Evolutionary conservation across 2,329 filamentous ascomycete species (phyloP).

Genomic region (Bertia moriformis): DNA sequence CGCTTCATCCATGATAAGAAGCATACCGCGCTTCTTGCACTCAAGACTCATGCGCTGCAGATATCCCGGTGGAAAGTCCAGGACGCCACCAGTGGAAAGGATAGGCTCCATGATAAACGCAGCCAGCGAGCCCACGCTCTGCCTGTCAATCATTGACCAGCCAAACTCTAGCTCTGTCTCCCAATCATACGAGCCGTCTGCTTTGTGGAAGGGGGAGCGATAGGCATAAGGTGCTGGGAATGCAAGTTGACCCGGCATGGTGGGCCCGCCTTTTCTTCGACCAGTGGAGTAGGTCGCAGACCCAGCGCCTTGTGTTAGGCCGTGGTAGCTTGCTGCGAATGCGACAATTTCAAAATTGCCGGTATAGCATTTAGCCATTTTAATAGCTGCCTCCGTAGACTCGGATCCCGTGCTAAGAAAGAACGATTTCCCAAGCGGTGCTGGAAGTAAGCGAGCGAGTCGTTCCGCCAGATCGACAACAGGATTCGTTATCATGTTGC

Average conservation of each 20-base stretch:
- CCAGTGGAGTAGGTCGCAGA: slow-evolving; percentile 38
- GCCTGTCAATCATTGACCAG: slow-evolving; percentile 43
- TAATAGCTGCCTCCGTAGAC: slow-evolving; percentile 46
- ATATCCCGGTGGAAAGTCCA: slow-evolving; percentile 42
- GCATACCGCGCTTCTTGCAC: slow-evolving; percentile 36
- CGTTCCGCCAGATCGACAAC: slow-evolving; percentile 37
- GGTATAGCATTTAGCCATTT: slow-evolving; percentile 47
- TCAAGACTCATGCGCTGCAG: slow-evolving; percentile 35
- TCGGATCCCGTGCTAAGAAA: slow-evolving; percentile 44
- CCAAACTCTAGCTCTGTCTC: slow-evolving; percentile 47
- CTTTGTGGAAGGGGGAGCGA: slow-evolving; percentile 41
- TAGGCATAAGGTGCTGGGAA: slow-evolving; percentile 47
- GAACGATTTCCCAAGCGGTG: slow-evolving; percentile 34
- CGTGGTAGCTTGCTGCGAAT: slow-evolving; percentile 43
- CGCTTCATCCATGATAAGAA: slow-evolving; percentile 44
- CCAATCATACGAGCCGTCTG: slow-evolving; percentile 51
- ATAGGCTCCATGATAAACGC: slow-evolving; percentile 50
- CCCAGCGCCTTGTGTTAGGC: slow-evolving; percentile 36
- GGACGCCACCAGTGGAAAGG: slow-evolving; percentile 40
- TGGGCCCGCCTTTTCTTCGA: slow-evolving; percentile 25
- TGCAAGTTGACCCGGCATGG: slow-evolving; percentile 38
- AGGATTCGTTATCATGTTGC: slow-evolving; percentile 39
- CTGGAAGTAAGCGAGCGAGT: slow-evolving; percentile 30
- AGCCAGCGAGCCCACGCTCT: slow-evolving; percentile 44
- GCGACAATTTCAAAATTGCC: slow-evolving; percentile 52